A percentile compares a stretch with the other conserved stretches of the same genome.
Evolutionary conservation across 2,329 filamentous ascomycete genomes (phyloP).

Genomic region (Aspergillus ochraceus): DNA sequence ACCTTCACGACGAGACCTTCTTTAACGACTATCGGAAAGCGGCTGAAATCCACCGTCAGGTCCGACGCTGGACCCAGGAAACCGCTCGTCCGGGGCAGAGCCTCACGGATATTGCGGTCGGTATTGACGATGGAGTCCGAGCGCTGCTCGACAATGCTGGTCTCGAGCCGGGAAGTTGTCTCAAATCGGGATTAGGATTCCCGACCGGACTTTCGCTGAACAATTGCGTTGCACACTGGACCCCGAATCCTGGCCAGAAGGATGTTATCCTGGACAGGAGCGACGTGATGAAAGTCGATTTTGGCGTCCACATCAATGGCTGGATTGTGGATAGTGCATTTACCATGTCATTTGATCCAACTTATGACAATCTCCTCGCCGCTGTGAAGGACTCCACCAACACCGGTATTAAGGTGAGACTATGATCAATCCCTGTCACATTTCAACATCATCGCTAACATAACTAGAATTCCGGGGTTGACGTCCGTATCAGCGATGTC

Average conservation of each 20-base stretch:
- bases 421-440: no score
- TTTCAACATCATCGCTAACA: conserved; percentile 6
- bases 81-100: conserved; percentile 51
- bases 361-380: conserved; percentile 71
- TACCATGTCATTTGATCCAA: conserved; percentile 72
- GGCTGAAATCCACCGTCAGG: conserved; percentile 58
- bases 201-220: conserved; percentile 57
- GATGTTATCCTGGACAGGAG: conserved; percentile 69
- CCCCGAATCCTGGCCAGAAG: conserved; percentile 60
- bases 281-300: conserved; percentile 82
- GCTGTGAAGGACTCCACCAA: conserved; percentile 53
- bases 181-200: conserved; percentile 56
- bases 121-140: conserved; percentile 56
- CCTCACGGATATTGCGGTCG: conserved; percentile 52
- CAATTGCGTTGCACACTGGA: conserved; percentile 57
- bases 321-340: conserved; percentile 81
- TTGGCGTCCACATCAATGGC: conserved; percentile 78
- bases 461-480: conserved; percentile 52
- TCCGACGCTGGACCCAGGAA: conserved; percentile 52
- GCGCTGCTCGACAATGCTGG: conserved; percentile 53
- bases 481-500: conserved; percentile 56
- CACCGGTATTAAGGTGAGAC: conserved; percentile 53
- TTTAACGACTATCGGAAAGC: conserved; percentile 57
- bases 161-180: conserved; percentile 51
- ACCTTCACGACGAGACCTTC: conserved; percentile 49